A percentile compares a stretch with the other conserved stretches of the same genome.
These are phyloP conservation scores for Baudoinia panamericana DNA, from an alignment of 495 filamentous ascomycete genomes.

Conservation along the genomic window DNA sequence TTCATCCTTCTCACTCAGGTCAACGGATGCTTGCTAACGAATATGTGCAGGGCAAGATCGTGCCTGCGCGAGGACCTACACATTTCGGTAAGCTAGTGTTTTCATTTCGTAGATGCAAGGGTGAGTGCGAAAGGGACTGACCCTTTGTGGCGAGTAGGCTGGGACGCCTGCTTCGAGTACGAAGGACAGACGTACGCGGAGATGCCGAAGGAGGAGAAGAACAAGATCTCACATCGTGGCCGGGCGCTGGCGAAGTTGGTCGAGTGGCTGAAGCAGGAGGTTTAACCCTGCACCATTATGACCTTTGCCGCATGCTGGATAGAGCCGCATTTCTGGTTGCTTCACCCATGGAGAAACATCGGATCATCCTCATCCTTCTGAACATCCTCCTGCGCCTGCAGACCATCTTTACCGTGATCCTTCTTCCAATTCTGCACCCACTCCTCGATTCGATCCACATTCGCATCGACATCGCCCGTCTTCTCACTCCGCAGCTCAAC, in stretches of 20 bases:
- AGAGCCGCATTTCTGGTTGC: neutral
- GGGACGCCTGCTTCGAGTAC: constrained; percentile 96
- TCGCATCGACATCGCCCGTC: constrained; percentile 71
- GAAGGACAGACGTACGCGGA: constrained; percentile 91
- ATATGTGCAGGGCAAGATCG: constrained; percentile 58
- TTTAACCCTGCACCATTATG: neutral
- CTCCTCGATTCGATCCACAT: constrained; percentile 66
- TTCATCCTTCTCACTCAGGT: constrained; percentile 24
- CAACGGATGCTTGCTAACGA: constrained; percentile 1
- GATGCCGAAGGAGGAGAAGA: constrained; percentile 90
- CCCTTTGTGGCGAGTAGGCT: constrained; percentile 40
- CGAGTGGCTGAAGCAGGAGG: constrained; percentile 51
- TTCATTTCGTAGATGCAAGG: neutral
- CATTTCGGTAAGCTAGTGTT: constrained; percentile 57
- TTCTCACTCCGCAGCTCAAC: constrained; percentile 79
- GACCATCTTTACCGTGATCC: constrained; percentile 35
- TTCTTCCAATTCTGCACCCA: constrained; percentile 77
- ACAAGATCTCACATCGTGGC: constrained; percentile 78
- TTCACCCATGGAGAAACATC: constrained; percentile 20
- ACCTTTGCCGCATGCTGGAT: neutral
- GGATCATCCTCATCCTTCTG: constrained; percentile 19
- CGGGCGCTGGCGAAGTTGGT: constrained; percentile 76
- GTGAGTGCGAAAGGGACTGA: neutral
- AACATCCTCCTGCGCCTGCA: constrained; percentile 7
- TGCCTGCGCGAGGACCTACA: constrained; percentile 56